Conservation (phyloP, 306 rosid genomes). For the Castanea crenata region DNA sequence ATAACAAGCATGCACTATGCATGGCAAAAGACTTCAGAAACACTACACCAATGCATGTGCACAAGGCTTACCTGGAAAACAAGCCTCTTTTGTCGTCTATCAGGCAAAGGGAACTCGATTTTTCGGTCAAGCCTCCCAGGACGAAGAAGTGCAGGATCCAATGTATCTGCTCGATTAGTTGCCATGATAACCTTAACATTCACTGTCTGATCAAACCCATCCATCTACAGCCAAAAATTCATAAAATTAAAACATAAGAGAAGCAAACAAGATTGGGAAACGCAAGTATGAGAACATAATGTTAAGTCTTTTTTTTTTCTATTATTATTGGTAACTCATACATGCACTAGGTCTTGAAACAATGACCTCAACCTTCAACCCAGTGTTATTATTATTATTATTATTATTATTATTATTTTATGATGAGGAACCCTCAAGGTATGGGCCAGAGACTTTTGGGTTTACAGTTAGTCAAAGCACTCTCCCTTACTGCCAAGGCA, state of each 20-base stretch:
- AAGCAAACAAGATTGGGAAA: background rate
- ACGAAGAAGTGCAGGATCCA: slow-evolving; percentile 97
- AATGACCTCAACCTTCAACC: no score
- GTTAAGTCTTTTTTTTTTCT: no score
- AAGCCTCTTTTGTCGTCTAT: slow-evolving; percentile 95
- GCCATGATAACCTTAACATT: slow-evolving; percentile 99
- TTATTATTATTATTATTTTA: no score
- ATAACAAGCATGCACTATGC: no score
- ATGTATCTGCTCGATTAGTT: slow-evolving; percentile 94
- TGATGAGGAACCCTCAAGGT: no score
- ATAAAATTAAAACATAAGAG: slow-evolving; percentile 16
- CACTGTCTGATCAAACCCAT: slow-evolving; percentile 98
- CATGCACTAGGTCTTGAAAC: no score
- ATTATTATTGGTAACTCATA: no score
- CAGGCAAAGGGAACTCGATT: slow-evolving; percentile 97
- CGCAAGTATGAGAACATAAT: background rate
- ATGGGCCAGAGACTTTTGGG: no score
- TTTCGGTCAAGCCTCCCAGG: slow-evolving; percentile 98
- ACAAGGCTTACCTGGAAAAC: slow-evolving; percentile 79
- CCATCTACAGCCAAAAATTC: slow-evolving; percentile 61
- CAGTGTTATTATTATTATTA: no score
- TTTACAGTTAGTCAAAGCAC: no score
- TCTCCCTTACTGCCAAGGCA: no score
- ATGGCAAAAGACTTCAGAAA: background rate
- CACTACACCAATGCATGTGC: background rate